These are phyloP conservation scores for Jatropha multifida DNA, from an alignment of 441 rosid species.

Conservation along the genomic window DNA sequence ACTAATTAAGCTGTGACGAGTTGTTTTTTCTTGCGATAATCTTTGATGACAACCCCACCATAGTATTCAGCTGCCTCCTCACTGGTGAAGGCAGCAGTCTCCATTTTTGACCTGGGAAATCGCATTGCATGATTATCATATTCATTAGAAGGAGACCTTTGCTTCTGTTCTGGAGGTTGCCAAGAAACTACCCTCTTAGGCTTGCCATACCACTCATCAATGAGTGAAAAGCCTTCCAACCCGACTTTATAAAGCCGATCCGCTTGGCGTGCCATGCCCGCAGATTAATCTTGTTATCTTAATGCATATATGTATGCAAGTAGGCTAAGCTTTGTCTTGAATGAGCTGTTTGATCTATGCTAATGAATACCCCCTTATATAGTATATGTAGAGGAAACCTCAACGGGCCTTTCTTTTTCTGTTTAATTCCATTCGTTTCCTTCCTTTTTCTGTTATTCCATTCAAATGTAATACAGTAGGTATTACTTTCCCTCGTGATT, in stretches of 20 bases:
- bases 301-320: no score
- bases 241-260: constrained; percentile 20
- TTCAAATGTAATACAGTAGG: not conserved
- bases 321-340: no score
- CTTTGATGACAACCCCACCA: constrained; percentile 10
- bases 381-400: no score
- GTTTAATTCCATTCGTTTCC: not conserved
- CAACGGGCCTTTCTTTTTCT: no score
- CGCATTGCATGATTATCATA: not conserved
- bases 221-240: constrained; percentile 22
- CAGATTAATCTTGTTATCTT: no score
- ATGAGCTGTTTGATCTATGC: no score
- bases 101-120: not conserved
- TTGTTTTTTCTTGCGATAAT: constrained; percentile 2
- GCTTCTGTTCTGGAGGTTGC: not conserved
- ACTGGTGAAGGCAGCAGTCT: not conserved
- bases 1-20: not conserved
- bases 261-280: constrained; percentile 23
- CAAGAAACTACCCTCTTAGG: not conserved
- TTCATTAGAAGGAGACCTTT: not conserved
- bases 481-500: no score
- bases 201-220: constrained; percentile 18
- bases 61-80: constrained; percentile 15
- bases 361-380: no score
- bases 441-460: not conserved